Conservation (phyloP, 805 yeast species). For the Candida alai region DNA sequence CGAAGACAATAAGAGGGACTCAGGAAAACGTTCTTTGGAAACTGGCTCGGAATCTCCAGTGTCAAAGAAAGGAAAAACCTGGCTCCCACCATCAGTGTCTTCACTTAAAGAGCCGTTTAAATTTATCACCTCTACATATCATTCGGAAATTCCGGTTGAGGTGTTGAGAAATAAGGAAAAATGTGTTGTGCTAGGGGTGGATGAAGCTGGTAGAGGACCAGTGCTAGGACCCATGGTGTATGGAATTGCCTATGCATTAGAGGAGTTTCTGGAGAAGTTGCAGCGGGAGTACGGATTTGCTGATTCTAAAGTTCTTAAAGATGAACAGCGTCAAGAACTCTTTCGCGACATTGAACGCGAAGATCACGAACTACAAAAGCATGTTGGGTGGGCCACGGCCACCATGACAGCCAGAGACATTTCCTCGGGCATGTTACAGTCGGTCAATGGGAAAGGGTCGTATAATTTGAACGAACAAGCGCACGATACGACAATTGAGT, state of each 20-base stretch:
- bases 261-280: conserved; percentile 46
- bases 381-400: conserved; percentile 86
- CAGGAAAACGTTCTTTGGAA: too few species aligned
- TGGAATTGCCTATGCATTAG: conserved; percentile 75
- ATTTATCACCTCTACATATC: conserved; percentile 45
- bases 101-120: conserved; percentile 21
- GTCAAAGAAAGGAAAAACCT: conserved; percentile 10
- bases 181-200: conserved; percentile 76
- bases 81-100: conserved; percentile 35
- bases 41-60: conserved; percentile 1
- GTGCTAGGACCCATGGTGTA: conserved; percentile 98
- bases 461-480: conserved; percentile 93
- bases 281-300: conserved; percentile 71
- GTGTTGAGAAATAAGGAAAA: conserved; percentile 28
- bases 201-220: conserved; percentile 99
- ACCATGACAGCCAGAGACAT: conserved; percentile 86
- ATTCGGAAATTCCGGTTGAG: conserved; percentile 45
- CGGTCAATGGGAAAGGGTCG: conserved; percentile 42
- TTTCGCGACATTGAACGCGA: conserved; percentile 54
- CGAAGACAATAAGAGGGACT: background rate
- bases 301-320: conserved; percentile 86
- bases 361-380: conserved; percentile 40
- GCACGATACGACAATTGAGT: conserved; percentile 83
- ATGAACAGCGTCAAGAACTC: conserved; percentile 59
- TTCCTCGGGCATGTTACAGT: conserved; percentile 76